A percentile compares a stretch with the other conserved stretches of the same genome.
These are phyloP conservation scores for Nowakowskiella sp. DNA, from an alignment of 192 early-diverging fungal species.

Conservation along the genomic window DNA sequence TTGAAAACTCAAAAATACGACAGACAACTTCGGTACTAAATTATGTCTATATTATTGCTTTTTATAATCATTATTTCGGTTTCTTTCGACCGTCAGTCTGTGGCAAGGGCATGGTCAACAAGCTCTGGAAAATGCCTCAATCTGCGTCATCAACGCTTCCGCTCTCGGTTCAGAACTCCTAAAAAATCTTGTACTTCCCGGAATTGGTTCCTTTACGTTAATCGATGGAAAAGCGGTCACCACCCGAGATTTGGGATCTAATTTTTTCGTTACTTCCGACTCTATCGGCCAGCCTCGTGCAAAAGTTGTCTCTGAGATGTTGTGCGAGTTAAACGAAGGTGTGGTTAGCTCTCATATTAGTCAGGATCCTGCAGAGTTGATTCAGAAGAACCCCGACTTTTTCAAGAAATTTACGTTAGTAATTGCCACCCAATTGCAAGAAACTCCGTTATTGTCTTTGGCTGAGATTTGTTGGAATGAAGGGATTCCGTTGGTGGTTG, in stretches of 20 bases:
- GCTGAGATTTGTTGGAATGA: constrained; percentile 54
- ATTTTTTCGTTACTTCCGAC: constrained; percentile 81
- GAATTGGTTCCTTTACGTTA: constrained; percentile 80
- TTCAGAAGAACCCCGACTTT: constrained; percentile 44
- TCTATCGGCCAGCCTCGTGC: constrained; percentile 62
- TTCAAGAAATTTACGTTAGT: constrained; percentile 66
- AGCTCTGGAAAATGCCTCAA: constrained; percentile 71
- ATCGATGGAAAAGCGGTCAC: constrained; percentile 65
- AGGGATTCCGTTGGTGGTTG: constrained; percentile 61
- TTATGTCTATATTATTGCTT: not conserved
- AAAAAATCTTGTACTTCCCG: constrained; percentile 94
- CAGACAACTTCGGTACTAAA: constrained; percentile 67
- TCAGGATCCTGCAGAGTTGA: constrained; percentile 37
- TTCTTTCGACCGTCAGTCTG: constrained; percentile 53
- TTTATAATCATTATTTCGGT: not conserved
- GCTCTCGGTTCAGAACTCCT: constrained; percentile 83
- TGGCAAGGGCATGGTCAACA: constrained; percentile 89
- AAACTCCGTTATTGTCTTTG: constrained; percentile 45
- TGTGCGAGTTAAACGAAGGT: constrained; percentile 85
- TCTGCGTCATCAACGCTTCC: constrained; percentile 78
- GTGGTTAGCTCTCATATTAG: constrained; percentile 52
- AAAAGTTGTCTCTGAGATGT: constrained; percentile 47
- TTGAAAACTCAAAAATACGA: constrained; percentile 77
- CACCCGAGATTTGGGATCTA: constrained; percentile 66
- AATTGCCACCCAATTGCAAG: constrained; percentile 58